Conservation (phyloP, 2,329 filamentous ascomycete genomes). For the Orbilia quercus region DNA sequence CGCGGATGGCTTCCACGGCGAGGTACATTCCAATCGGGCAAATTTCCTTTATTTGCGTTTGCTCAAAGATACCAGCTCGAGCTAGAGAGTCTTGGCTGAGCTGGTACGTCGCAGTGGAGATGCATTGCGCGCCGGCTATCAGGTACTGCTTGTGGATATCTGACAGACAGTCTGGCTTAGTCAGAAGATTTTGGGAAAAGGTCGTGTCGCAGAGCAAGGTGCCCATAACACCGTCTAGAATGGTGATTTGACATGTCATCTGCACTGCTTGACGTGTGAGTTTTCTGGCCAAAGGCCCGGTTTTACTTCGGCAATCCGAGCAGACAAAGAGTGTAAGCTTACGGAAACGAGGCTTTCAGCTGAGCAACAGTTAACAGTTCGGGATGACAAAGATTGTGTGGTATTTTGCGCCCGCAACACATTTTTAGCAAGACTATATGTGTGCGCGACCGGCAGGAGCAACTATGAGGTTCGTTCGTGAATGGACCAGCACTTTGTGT, state of each 20-base stretch:
- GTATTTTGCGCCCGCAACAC: not conserved
- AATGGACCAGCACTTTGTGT: too few species aligned
- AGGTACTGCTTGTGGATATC: conserved; percentile 38
- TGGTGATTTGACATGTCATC: conserved; percentile 32
- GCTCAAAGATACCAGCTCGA: conserved; percentile 27
- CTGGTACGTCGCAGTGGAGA: conserved; percentile 45
- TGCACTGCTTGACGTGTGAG: not conserved
- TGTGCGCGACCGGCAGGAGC: too few species aligned
- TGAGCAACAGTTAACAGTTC: too few species aligned
- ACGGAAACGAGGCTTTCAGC: conserved; percentile 5
- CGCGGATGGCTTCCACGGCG: conserved; percentile 19
- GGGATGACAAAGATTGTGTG: too few species aligned
- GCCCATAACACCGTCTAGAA: conserved; percentile 46
- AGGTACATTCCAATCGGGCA: conserved; percentile 32
- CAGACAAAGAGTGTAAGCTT: too few species aligned
- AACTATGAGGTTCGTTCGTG: too few species aligned
- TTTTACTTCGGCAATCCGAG: too few species aligned
- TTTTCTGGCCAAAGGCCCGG: too few species aligned
- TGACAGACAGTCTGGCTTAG: conserved; percentile 23
- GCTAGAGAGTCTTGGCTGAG: conserved; percentile 35
- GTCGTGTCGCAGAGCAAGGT: conserved; percentile 50
- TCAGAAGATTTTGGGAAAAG: conserved; percentile 36
- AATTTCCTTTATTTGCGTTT: conserved; percentile 19
- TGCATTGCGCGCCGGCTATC: conserved; percentile 18
- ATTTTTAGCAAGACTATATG: not conserved